Base-by-base conservation (phyloP, 2,329 filamentous ascomycete genomes). In the Diplodia scrobiculata region DNA sequence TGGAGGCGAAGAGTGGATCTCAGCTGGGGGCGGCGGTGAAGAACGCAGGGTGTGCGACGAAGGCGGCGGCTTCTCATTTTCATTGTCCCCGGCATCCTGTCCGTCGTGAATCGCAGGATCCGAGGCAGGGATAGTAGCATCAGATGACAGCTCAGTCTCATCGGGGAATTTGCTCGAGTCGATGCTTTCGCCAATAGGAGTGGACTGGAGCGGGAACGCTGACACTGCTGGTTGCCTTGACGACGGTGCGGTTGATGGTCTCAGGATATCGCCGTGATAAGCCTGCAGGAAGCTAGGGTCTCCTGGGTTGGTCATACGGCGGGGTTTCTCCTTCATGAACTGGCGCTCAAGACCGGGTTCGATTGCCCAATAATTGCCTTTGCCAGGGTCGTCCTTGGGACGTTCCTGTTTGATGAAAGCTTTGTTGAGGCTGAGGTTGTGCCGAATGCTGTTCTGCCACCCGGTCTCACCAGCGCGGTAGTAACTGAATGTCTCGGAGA, bases 381-480 rank as follows among this genome's bases (percentile, higher is more conserved):
- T 98, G 72, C 95, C 95, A 2, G 94, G 93, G 73, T 98, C 95
- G 75, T 97, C 93, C 82, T 98, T 98, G 66, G 93, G 92, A 67
- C 95, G 87, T 78, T 97, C 93, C 74, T 96, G 90, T 80, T 98
- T 98, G 76, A 93, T 88, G 74, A 98, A 98, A 54, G 91, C 91
- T 80, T 98, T 98, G 83, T 97, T 96, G 52, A 99, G 83, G 74
- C 93, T 97, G 38, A 99, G 87, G 72, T 99, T 99, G 79, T 99
- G 95, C 38, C 95, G 90, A 76, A 99, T 99, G 81, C 95, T 98
- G 79, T 99, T 99, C 79, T 98, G 94, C 95, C 95, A 99, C 69
- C 95, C 94, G 11, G 91, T 88, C 72, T 97, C 92, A 66, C 89
- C 86, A 51, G 87, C 86, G 81, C 75, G 75, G 69, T 98, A 99